A percentile compares a stretch with the other conserved stretches of the same genome.
Conservation (phyloP, 116 monocot genomes). For the Trichopus zeylanicus region DNA sequence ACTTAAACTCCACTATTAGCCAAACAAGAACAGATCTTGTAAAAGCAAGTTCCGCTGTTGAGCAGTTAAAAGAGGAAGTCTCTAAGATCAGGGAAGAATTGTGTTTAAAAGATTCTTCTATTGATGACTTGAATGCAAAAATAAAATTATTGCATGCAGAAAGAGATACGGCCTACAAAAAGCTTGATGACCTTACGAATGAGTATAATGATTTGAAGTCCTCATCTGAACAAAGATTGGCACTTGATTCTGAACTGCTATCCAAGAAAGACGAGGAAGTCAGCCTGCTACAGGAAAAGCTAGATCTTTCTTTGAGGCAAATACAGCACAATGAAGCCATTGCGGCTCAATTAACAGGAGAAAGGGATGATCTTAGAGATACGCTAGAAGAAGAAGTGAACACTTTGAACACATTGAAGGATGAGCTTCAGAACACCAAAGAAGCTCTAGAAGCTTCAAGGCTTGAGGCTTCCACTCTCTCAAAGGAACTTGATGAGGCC, state of each 20-base stretch:
- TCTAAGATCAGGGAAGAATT: slow-evolving; percentile 30
- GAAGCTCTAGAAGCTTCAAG: slow-evolving; percentile 29
- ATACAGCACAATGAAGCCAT: slow-evolving; percentile 14
- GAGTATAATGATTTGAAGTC: slow-evolving; percentile 50
- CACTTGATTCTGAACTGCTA: slow-evolving; percentile 41
- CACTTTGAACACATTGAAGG: slow-evolving; percentile 24
- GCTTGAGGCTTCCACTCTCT: slow-evolving; percentile 30
- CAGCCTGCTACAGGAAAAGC: slow-evolving; percentile 39
- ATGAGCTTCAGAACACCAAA: slow-evolving; percentile 36
- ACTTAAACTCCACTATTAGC: slow-evolving; percentile 32
- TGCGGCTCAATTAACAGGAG: slow-evolving; percentile 39
- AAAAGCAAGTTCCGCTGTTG: slow-evolving; percentile 34
- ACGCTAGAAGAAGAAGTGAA: slow-evolving; percentile 37
- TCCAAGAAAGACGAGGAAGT: slow-evolving; percentile 50
- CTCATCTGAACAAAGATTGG: slow-evolving; percentile 33
- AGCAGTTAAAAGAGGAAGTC: slow-evolving; percentile 45
- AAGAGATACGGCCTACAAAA: slow-evolving; percentile 26
- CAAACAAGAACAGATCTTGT: slow-evolving; percentile 35
- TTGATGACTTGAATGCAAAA: slow-evolving; percentile 39
- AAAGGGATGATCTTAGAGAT: slow-evolving; percentile 38
- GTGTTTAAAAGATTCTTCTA: slow-evolving; percentile 26
- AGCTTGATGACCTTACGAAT: slow-evolving; percentile 35
- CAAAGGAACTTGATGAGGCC: slow-evolving; percentile 34
- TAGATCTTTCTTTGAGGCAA: slow-evolving; percentile 37
- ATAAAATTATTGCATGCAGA: slow-evolving; percentile 32